Evolutionary conservation across 768 basidiomycete species (phyloP), one percentile per base, ranked within the genome.

Genomic region (Boletus rex-veris): DNA sequence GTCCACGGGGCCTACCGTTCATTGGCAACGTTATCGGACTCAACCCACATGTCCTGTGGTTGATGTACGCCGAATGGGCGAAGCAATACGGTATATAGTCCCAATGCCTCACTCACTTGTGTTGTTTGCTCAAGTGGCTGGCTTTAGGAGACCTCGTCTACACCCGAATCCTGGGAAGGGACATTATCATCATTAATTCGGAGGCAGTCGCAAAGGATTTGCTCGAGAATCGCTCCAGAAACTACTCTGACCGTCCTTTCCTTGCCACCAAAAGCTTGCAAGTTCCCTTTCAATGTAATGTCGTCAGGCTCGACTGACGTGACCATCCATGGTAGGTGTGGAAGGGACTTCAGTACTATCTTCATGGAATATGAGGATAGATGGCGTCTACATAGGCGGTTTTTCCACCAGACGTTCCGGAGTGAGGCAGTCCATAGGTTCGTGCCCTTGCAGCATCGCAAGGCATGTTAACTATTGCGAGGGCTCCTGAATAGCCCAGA

Each of bases 161-260:
- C 21, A 77, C 78, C 53, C 72, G 70, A 31, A 62, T 75, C 24
- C 72, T 78, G 55, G 80, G 78, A 53, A 70, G 66, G n/a, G 69
- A 67, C 19, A 68, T 76, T 14, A 67, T 84, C 44, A 64, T 82
- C 53, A 63, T 84, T 19, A 82, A 79, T 65, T 74, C 74, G 16
- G 68, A 69, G 36, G 70, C 70, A 48, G 68, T 73, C 10, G 77
- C 73, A 3, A 60, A 68, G 28, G 79, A 80, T 43, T 69, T 84
- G 12, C 70, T 84, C 35, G 79, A 80, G 44, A 64, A 68, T 31
- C 75, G 79, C 11, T 76, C 78, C 9, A 63, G 61, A 12, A 74
- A 79, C 42, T 81, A 82, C 57, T 80, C 80, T 5, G 79, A 79
- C 55, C 75, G 82, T 8, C 82, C 81, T 21, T 55, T 49, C 33